These are phyloP conservation scores for Peziza echinospora DNA, from an alignment of 495 filamentous ascomycete species.

Conservation along the genomic window DNA sequence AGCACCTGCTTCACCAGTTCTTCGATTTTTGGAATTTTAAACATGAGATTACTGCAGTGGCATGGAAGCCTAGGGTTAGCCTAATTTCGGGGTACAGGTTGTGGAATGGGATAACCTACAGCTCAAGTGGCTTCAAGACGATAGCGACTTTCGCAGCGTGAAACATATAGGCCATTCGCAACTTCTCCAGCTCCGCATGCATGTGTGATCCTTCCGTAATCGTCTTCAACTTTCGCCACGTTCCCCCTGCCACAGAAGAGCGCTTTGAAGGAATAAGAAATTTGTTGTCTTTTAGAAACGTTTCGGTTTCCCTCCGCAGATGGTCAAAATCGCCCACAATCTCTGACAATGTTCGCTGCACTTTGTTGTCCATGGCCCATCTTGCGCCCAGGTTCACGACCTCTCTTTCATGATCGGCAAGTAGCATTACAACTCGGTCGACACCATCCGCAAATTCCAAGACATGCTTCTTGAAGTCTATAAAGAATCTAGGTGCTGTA, in stretches of 20 bases:
- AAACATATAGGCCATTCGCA: constrained; percentile 2
- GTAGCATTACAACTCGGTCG: constrained; percentile 20
- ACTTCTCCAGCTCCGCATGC: constrained; percentile 6
- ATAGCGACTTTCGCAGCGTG: constrained; percentile 9
- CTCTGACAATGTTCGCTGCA: constrained; percentile 1
- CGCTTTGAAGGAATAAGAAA: neutral
- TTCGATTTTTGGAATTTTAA: too few relatives aligned
- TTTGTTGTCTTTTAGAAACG: constrained; percentile 5
- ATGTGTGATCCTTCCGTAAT: constrained; percentile 3
- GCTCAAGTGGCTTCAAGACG: constrained; percentile 7
- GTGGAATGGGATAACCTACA: constrained; percentile 1
- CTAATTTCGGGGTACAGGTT: neutral
- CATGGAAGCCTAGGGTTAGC: too few relatives aligned
- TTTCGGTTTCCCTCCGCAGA: constrained; percentile 3
- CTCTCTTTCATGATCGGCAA: constrained; percentile 8
- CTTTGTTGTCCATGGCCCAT: neutral
- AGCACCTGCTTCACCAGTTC: too few relatives aligned
- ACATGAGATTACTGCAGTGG: too few relatives aligned
- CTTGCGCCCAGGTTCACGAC: neutral
- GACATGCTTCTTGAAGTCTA: constrained; percentile 17
- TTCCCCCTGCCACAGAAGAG: neutral
- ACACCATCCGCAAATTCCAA: constrained; percentile 20
- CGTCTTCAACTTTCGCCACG: neutral
- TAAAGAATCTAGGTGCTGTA: constrained; percentile 17
- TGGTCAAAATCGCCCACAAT: constrained; percentile 6